Evolutionary conservation across 73 alveolate genomes (phyloP), one percentile per base, ranked within the genome.

Genomic region (Paramecium caudatum): DNA sequence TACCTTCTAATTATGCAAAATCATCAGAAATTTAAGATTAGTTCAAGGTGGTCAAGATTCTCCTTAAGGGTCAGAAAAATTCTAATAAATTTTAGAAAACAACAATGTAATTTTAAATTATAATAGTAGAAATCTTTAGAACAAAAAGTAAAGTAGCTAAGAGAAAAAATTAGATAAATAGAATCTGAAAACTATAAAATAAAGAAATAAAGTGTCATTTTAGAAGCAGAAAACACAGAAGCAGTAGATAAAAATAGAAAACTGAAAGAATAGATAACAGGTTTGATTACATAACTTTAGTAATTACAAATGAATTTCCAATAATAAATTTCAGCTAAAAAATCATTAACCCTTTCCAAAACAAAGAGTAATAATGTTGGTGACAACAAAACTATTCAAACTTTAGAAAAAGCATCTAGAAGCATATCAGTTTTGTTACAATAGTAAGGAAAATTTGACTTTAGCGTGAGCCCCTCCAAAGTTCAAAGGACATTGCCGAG

Each of bases 171-270:
- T 3, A 68, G 34, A 21, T 17, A 37, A 4, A 32, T 68, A 16
- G 61, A 68, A 68, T 68, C 61, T 4, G 84, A 68, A 7, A 37
- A 32, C 34, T 68, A 68, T 3, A 68, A 49, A 68, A 49, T 37
- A 17, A 68, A 30, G 16, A 68, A 68, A 43, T 68, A 68, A 33
- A 37, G 47, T 32, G 10, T 34, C 25, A 68, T 34, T 0, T 68
- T 68, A 8, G 50, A 34, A 68, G 84, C 84, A n/a, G 47, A 68
- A n/a, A 68, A 68, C n/a, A 49, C 25, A 15, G 84, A 68, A 32
- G 84, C 84, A 32, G 84, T 68, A 17, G 47, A 68, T 2, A 68
- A 68, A 43, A 68, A 68, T 68, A 68, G 50, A 68, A 34, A 68
- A 68, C 34, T 68, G 15, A 68, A 68, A 33, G 5, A 68, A 34